phyloP scores from a whole-genome alignment of 75 land plant genomes.

The Selaginella tamariscina region DNA sequence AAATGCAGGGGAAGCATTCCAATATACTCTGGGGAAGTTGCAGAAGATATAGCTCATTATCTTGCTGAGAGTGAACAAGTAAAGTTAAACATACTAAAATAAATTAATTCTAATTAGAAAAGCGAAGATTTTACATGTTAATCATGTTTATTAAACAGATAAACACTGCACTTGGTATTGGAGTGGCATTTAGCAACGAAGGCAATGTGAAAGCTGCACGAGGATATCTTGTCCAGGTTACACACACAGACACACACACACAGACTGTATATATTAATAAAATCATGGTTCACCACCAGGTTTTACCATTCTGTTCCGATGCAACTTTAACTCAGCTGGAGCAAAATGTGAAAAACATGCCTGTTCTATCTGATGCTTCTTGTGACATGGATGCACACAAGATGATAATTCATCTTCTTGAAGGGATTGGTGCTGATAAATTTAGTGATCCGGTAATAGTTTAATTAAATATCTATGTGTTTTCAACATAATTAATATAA shows the following conservation, averaged over 20 bases:
- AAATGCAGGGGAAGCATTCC: constrained; percentile 27
- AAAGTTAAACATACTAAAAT: too few species aligned
- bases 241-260: too few species aligned
- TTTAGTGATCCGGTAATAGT: constrained; percentile 13
- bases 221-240: constrained; percentile 38
- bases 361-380: constrained; percentile 24
- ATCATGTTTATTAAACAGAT: constrained; percentile 11
- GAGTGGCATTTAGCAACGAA: constrained; percentile 22
- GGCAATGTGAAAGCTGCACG: constrained; percentile 24
- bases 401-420: constrained; percentile 21
- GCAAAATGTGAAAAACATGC: constrained; percentile 31
- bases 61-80: constrained; percentile 43
- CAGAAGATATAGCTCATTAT: constrained; percentile 38
- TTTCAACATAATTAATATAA: too few species aligned
- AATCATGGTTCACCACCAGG: constrained; percentile 24
- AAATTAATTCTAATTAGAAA: neutral
- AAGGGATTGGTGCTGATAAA: constrained; percentile 32
- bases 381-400: constrained; percentile 16
- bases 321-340: constrained; percentile 30
- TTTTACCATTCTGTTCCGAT: constrained; percentile 37
- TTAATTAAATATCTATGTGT: too few species aligned
- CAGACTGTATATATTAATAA: too few species aligned
- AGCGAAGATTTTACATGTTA: neutral
- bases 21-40: constrained; percentile 36
- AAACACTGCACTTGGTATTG: constrained; percentile 32